Evolutionary conservation across 164 flowering plant genomes (phyloP), one percentile per base, ranked within the genome.

Genomic region (Cinnamomum micranthum): DNA sequence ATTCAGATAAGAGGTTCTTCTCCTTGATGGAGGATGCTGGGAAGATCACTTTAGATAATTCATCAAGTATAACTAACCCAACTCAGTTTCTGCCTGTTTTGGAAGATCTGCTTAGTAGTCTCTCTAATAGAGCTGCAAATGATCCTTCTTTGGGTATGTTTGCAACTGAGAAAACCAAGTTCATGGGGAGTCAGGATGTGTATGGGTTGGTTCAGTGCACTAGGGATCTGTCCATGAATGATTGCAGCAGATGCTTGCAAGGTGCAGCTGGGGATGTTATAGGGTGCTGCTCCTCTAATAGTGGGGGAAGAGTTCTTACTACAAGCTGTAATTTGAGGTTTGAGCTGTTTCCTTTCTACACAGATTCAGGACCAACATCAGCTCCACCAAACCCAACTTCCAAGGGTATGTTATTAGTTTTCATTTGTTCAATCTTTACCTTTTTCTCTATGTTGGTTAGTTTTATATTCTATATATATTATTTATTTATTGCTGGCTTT

Each of bases 201-300:
- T 81, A 82, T 67, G 73, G 72, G 1, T 64, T 84, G 24, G 85
- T 24, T 9, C 86, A 85, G 79, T 87, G 90, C 75, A 83, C 84
- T 7, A 80, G 65, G 51, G 84, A 85, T 78, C 15, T 86, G 71
- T 28, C 77, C 0, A 6, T 20, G 2, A 4, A 0, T 1, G 78
- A 75, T 15, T 85, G 90, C 47, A 1, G 0, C 3, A 6, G 9
- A 2, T 87, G 90, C 58, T 75, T 85, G 6, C 31, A 33, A 9
- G 23, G 1, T 12, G 65, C 27, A 2, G 28, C 73, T 14, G 3
- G 23, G 1, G 1, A 2, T 2, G n/a, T 84, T 12, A 71, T 70
- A 0, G 13, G 0, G 3, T 70, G 77, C 51, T 75, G 81, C 62
- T 17, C 13, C 23, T 77, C 74, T 25, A 55, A 22, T 7, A 17